Evolutionary conservation across 352 stramenopile species (phyloP), one percentile per base, ranked within the genome.

Genomic region (Phytophthora kernoviae): DNA sequence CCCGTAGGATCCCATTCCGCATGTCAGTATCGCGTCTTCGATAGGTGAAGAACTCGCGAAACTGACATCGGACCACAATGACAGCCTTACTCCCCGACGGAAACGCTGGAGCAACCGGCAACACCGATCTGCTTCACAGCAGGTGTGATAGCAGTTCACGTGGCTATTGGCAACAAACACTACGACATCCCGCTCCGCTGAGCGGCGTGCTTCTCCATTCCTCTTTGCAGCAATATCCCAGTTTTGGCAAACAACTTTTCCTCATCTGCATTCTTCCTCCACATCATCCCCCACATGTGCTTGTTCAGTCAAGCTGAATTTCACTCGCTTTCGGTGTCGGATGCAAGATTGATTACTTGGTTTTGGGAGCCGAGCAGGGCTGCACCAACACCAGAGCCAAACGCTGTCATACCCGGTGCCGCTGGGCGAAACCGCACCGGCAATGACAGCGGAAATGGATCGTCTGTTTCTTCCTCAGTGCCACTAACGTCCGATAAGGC

Each of bases 151-250:
- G 30, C 64, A 62, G 77, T 93, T 40, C 74, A 89, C 54, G 77
- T 88, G 30, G 70, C 75, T 54, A 90, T 92, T 62, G 84, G 84
- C 65, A 94, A 94, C 79, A 94, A 92, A 76, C 79, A 87, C 62
- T 94, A 88, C 70, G 63, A 75, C 44, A 86, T 90, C 48, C 60
- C 77, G 15, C 77, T 92, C 22, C 65, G 68, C 24, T 88, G 58
- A 79, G 33, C 22, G 21, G 26, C 45, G 24, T 24, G n/a, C 47
- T 41, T 21, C 27, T 53, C 33, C 45, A 52, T 9, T 48, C 27
- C 18, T 34, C 18, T 24, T 22, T 17, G 40, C 33, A 68, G 17
- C 21, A 54, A 41, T 26, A 51, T 20, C 27, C 18, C 34, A 42
- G 37, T 14, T 45, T 59, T 27, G 37, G 40, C 17, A 34, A 17